phyloP scores from a whole-genome alignment of 208 protist species.

The Tritrichomonas foetus region DNA sequence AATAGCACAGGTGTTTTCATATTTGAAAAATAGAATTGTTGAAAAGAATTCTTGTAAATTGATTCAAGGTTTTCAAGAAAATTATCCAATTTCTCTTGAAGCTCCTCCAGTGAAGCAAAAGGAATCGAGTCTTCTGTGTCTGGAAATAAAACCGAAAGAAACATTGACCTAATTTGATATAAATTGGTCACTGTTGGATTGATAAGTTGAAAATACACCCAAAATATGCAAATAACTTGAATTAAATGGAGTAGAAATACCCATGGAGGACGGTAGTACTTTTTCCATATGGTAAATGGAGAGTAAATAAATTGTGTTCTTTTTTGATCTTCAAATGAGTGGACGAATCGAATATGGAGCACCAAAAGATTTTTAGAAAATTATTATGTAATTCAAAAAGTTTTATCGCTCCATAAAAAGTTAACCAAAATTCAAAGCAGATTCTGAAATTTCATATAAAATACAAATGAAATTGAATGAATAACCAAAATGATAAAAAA shows the following conservation, averaged over 20 bases:
- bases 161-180: background rate
- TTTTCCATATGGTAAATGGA: background rate
- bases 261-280: background rate
- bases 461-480: too few relatives aligned
- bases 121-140: background rate
- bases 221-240: background rate
- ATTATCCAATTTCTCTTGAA: background rate
- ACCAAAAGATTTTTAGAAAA: too few relatives aligned
- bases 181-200: background rate
- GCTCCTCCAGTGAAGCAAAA: background rate
- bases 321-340: too few relatives aligned
- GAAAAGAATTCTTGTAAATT: background rate
- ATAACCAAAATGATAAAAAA: too few relatives aligned
- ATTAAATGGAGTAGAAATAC: background rate
- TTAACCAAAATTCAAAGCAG: too few relatives aligned
- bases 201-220: background rate
- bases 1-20: background rate
- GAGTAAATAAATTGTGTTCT: too few relatives aligned
- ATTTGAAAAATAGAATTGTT: background rate
- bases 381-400: too few relatives aligned
- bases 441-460: too few relatives aligned
- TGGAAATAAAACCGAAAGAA: background rate
- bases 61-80: background rate
- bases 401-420: too few relatives aligned
- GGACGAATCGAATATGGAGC: too few relatives aligned